Evolutionary conservation across 345 rosid genomes (phyloP).

Genomic region (Leavenworthia alabamica): DNA sequence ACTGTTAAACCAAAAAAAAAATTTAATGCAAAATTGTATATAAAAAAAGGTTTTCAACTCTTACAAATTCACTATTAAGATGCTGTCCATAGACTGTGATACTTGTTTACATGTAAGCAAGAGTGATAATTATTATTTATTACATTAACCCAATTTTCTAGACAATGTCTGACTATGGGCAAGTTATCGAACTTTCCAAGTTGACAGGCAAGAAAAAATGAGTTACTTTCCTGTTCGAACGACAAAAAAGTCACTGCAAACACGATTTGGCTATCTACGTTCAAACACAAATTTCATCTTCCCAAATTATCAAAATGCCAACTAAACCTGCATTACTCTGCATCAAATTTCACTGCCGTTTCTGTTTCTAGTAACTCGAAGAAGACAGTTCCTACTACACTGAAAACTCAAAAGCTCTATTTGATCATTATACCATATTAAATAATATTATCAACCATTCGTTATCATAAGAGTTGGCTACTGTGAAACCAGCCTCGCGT

Average conservation of each 20-base stretch:
- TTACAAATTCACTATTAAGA: too few relatives aligned
- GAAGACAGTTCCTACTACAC: slow-evolving; percentile 14
- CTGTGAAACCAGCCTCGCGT: slow-evolving; percentile 18
- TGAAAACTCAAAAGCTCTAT: slow-evolving; percentile 18
- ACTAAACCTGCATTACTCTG: background rate
- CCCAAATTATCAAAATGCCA: slow-evolving; percentile 3
- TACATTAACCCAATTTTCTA: too few relatives aligned
- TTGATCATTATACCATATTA: background rate
- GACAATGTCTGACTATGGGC: too few relatives aligned
- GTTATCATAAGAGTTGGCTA: background rate
- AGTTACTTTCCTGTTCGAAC: too few relatives aligned
- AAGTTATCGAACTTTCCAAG: too few relatives aligned
- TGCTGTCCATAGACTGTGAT: too few relatives aligned
- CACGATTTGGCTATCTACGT: background rate
- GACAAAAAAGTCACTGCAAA: background rate
- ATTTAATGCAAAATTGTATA: too few relatives aligned
- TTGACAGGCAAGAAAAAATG: too few relatives aligned
- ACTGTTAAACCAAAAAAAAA: too few relatives aligned
- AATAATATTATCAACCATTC: background rate
- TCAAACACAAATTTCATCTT: background rate
- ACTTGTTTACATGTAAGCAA: too few relatives aligned
- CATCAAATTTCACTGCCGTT: slow-evolving; percentile 1
- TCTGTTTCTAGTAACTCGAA: slow-evolving; percentile 14
- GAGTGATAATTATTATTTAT: too few relatives aligned
- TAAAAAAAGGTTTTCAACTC: too few relatives aligned